phyloP scores from a whole-genome alignment of 1,284 basidiomycete genomes.

The Rhizopogon parksii region DNA sequence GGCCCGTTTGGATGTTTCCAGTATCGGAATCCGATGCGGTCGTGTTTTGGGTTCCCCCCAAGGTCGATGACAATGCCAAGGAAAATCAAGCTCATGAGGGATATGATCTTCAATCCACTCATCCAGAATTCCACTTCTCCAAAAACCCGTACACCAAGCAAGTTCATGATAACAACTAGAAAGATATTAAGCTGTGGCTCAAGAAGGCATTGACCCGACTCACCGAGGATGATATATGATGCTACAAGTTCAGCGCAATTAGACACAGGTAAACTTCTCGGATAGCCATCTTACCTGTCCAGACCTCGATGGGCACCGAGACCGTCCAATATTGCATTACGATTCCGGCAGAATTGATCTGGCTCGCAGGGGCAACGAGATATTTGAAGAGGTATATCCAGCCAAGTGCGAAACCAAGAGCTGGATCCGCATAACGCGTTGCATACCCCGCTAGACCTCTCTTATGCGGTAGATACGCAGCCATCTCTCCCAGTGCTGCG shows the following conservation, averaged over 20 bases:
- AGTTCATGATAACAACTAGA: conserved; percentile 47
- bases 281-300: conserved; percentile 43
- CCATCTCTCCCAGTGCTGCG: conserved; percentile 47
- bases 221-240: conserved; percentile 49
- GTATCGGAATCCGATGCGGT: conserved; percentile 60
- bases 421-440: conserved; percentile 45
- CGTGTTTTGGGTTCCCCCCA: conserved; percentile 58
- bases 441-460: conserved; percentile 51
- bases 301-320: conserved; percentile 46
- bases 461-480: conserved; percentile 47
- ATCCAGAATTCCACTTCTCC: conserved; percentile 61
- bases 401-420: conserved; percentile 44
- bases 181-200: conserved; percentile 2
- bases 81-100: conserved; percentile 54
- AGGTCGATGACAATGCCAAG: conserved; percentile 46
- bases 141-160: conserved; percentile 44
- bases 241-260: neutral
- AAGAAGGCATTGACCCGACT: conserved; percentile 13
- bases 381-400: conserved; percentile 48
- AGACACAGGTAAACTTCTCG: too few species aligned
- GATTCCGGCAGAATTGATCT: conserved; percentile 53
- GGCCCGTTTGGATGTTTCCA: conserved; percentile 46
- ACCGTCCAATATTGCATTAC: conserved; percentile 57
- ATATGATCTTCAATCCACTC: conserved; percentile 49
- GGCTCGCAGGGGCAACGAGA: conserved; percentile 43